phyloP scores from a whole-genome alignment of 768 basidiomycete genomes.

The Auriscalpium orientale region DNA sequence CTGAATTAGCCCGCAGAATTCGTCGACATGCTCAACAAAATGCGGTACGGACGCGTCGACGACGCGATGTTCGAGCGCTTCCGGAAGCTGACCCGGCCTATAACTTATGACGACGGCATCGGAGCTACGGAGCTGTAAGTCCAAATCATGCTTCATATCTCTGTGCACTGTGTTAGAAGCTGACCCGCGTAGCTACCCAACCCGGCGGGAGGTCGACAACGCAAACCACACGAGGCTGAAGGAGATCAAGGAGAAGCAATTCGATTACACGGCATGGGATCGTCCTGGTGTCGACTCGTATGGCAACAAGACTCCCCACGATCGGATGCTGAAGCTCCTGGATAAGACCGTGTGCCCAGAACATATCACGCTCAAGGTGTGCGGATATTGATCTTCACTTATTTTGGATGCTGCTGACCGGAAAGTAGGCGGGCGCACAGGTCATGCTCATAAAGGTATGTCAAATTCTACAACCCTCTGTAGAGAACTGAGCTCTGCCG shows the following conservation, averaged over 20 bases:
- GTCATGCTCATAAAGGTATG: constrained; percentile 75
- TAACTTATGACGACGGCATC: constrained; percentile 64
- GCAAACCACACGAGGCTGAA: constrained; percentile 52
- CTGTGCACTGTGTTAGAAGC: neutral
- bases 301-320: constrained; percentile 25
- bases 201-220: constrained; percentile 60
- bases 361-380: constrained; percentile 33
- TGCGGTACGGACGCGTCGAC: constrained; percentile 69
- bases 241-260: constrained; percentile 31
- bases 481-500: neutral
- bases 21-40: constrained; percentile 79
- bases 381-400: no score
- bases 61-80: constrained; percentile 41
- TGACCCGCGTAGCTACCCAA: constrained; percentile 47
- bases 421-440: constrained; percentile 64
- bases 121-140: constrained; percentile 75
- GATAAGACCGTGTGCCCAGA: constrained; percentile 54
- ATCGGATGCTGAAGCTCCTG: constrained; percentile 38
- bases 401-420: neutral
- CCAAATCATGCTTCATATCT: neutral
- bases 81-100: constrained; percentile 42
- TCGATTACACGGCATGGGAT: constrained; percentile 40
- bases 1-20: constrained; percentile 32
- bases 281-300: constrained; percentile 37
- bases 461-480: neutral